Conservation (phyloP, 768 basidiomycete genomes). For the Glaciozyma antarctica region DNA sequence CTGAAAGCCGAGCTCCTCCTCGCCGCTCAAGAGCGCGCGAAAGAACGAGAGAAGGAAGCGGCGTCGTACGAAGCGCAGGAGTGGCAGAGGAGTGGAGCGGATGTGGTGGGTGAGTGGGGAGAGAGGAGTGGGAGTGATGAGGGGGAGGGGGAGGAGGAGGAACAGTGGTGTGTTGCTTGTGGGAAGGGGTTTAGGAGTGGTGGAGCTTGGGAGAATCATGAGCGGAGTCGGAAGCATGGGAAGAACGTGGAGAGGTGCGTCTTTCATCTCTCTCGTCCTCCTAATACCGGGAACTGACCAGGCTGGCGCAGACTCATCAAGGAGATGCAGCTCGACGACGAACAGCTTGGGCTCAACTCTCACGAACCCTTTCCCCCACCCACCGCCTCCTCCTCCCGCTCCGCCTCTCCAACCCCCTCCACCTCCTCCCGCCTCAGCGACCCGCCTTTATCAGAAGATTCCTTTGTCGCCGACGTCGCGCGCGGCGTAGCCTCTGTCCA, state of each 20-base stretch:
- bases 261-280: not conserved
- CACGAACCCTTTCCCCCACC: slow-evolving; percentile 10
- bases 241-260: slow-evolving; percentile 65
- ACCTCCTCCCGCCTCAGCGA: not conserved
- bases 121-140: slow-evolving; percentile 29
- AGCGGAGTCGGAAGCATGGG: slow-evolving; percentile 85
- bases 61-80: slow-evolving; percentile 66
- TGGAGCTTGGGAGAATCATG: slow-evolving; percentile 91
- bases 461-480: not conserved
- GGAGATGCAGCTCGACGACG: slow-evolving; percentile 68
- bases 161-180: slow-evolving; percentile 95
- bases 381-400: slow-evolving; percentile 9
- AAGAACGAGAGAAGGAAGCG: slow-evolving; percentile 39
- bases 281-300: not conserved
- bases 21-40: slow-evolving; percentile 35
- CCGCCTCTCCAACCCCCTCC: not conserved
- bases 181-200: slow-evolving; percentile 80
- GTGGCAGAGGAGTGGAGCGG: slow-evolving; percentile 63
- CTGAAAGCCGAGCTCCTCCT: slow-evolving; percentile 40
- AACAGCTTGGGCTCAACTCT: slow-evolving; percentile 50
- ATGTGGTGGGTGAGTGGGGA: slow-evolving; percentile 60
- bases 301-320: slow-evolving; percentile 47
- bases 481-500: not conserved
- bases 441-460: not conserved
- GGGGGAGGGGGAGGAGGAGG: slow-evolving; percentile 46